These are phyloP conservation scores for Puya raimondii DNA, from an alignment of 176 grass and related monocot genomes.

Conservation along the genomic window DNA sequence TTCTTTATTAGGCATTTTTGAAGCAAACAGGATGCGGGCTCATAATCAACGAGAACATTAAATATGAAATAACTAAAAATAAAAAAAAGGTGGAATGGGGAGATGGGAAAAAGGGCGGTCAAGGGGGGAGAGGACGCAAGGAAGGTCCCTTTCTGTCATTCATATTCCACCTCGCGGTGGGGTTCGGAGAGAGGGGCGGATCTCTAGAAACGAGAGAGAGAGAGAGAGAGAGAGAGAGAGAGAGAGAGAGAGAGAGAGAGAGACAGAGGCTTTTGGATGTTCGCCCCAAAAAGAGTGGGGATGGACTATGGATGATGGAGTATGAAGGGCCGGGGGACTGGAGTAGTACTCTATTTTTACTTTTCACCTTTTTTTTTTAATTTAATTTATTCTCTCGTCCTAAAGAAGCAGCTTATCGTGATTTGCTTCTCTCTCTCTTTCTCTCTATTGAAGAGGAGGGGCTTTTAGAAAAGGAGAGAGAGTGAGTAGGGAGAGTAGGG, in stretches of 20 bases:
- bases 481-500: too few species aligned
- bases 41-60: not conserved
- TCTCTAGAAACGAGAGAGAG: conserved; percentile 15
- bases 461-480: conserved; percentile 9
- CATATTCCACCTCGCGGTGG: not conserved
- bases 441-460: not conserved
- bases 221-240: conserved; percentile 19
- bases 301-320: too few species aligned
- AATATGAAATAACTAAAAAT: not conserved
- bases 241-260: not conserved
- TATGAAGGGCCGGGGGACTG: not conserved
- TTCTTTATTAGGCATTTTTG: too few species aligned
- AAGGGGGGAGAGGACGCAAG: conserved; percentile 37
- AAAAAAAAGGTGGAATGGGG: too few species aligned
- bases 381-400: conserved; percentile 48
- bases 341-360: conserved; percentile 18
- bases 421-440: not conserved
- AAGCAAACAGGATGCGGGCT: too few species aligned
- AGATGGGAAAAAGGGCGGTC: conserved; percentile 46
- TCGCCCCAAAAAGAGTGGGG: conserved; percentile 6
- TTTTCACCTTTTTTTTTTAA: conserved; percentile 3
- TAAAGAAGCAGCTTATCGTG: conserved; percentile 23
- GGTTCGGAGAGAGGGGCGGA: not conserved
- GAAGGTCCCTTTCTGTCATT: conserved; percentile 12
- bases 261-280: not conserved